A percentile compares a stretch with the other conserved stretches of the same genome.
phyloP scores from a whole-genome alignment of 768 basidiomycete genomes.

The Kwoniella pini region DNA sequence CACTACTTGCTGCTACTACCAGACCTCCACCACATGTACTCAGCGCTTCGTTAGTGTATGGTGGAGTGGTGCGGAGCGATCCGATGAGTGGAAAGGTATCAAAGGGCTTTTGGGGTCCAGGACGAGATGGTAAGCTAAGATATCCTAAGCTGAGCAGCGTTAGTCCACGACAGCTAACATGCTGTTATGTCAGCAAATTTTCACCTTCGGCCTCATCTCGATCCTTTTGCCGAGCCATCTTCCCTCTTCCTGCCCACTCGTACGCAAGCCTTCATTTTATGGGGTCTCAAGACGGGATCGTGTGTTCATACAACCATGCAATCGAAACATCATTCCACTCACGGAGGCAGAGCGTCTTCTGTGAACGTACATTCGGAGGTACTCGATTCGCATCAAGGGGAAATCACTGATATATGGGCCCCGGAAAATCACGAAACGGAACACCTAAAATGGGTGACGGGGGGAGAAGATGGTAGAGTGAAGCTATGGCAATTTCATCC shows the following conservation, averaged over 20 bases:
- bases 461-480: slow-evolving; percentile 44
- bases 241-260: slow-evolving; percentile 30
- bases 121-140: slow-evolving; percentile 25
- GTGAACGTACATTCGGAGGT: slow-evolving; percentile 27
- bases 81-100: slow-evolving; percentile 46
- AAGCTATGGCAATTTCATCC: slow-evolving; percentile 43
- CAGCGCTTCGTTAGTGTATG: slow-evolving; percentile 36
- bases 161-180: not conserved
- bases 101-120: slow-evolving; percentile 50
- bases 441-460: slow-evolving; percentile 33
- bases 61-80: slow-evolving; percentile 42
- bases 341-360: slow-evolving; percentile 39
- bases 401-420: slow-evolving; percentile 37
- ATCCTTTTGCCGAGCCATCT: slow-evolving; percentile 23
- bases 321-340: slow-evolving; percentile 29
- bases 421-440: slow-evolving; percentile 12
- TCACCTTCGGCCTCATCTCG: slow-evolving; percentile 40
- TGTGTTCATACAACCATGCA: slow-evolving; percentile 43
- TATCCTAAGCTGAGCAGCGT: not conserved
- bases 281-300: slow-evolving; percentile 41
- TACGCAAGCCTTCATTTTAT: slow-evolving; percentile 33
- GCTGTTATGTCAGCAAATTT: slow-evolving; percentile 31
- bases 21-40: slow-evolving; percentile 45
- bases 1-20: slow-evolving; percentile 37
- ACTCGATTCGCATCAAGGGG: slow-evolving; percentile 34